A percentile compares a stretch with the other conserved stretches of the same genome.
phyloP scores from a whole-genome alignment of 2,329 filamentous ascomycete genomes.

The Pochonia chlamydosporia region DNA sequence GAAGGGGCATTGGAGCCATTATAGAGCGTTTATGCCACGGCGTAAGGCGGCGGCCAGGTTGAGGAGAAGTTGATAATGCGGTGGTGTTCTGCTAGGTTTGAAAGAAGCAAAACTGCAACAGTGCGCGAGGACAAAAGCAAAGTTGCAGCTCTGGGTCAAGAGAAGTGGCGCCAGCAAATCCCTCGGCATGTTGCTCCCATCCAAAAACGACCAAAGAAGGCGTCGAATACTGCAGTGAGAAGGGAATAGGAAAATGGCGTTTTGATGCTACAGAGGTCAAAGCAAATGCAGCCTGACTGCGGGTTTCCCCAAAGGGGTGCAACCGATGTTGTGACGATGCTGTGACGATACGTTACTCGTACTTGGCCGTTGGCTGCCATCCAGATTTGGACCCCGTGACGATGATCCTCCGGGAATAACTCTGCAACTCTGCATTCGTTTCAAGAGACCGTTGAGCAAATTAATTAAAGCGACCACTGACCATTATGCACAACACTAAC shows the following conservation, averaged over 20 bases:
- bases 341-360: background rate
- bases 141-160: constrained; percentile 2
- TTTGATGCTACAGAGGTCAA: background rate
- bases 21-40: constrained; percentile 7
- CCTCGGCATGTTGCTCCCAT: background rate
- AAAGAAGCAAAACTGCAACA: constrained; percentile 9
- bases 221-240: background rate
- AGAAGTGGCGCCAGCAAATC: background rate
- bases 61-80: constrained; percentile 1
- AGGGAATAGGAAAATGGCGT: background rate
- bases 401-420: too few species aligned
- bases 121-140: constrained; percentile 10
- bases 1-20: constrained; percentile 7
- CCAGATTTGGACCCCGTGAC: too few species aligned
- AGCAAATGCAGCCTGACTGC: background rate
- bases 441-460: too few species aligned
- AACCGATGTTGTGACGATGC: background rate
- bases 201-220: background rate
- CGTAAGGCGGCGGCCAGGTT: constrained; percentile 5
- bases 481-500: background rate
- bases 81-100: background rate
- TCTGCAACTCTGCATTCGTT: too few species aligned
- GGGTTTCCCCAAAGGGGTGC: background rate
- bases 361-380: too few species aligned
- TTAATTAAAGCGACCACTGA: too few species aligned